Conservation (phyloP, 495 filamentous ascomycete species). For the Xanthoparmelia taractica region DNA sequence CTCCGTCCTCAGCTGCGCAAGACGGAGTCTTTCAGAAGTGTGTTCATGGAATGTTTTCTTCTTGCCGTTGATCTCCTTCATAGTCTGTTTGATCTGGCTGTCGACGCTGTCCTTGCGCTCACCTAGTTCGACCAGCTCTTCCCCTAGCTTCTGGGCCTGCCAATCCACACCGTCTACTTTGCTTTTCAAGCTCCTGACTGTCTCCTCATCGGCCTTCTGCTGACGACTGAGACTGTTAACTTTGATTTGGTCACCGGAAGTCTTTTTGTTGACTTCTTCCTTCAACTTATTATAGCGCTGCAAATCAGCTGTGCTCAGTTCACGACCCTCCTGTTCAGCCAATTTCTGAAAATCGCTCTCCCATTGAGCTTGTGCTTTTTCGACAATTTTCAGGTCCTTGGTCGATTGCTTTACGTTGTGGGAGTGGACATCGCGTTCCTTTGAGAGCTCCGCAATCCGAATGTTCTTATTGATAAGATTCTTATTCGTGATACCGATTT, state of each 20-base stretch:
- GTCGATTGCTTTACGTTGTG: constrained; percentile 59
- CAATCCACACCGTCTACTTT: constrained; percentile 75
- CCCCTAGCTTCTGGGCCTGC: constrained; percentile 62
- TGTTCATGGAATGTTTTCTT: constrained; percentile 83
- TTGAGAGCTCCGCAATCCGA: constrained; percentile 60
- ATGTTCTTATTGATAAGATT: constrained; percentile 59
- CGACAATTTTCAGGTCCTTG: constrained; percentile 72
- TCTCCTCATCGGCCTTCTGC: constrained; percentile 80
- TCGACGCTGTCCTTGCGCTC: constrained; percentile 57
- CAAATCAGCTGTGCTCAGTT: constrained; percentile 75
- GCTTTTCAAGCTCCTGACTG: constrained; percentile 72
- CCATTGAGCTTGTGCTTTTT: constrained; percentile 86
- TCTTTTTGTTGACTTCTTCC: constrained; percentile 77
- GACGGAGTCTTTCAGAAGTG: constrained; percentile 73
- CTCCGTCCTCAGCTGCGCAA: constrained; percentile 72
- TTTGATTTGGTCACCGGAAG: constrained; percentile 72
- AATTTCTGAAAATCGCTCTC: constrained; percentile 77
- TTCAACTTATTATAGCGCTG: constrained; percentile 84
- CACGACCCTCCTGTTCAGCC: constrained; percentile 75
- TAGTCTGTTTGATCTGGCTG: constrained; percentile 53
- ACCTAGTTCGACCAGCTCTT: constrained; percentile 60
- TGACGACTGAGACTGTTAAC: constrained; percentile 78
- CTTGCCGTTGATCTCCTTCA: constrained; percentile 74
- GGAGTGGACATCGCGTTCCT: constrained; percentile 65
- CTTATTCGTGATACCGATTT: constrained; percentile 70